Percentiles rank a stretch among this genome's conserved stretches.
These are phyloP conservation scores for Crithidia sp. DNA, from an alignment of 208 protist species.

Conservation along the genomic window DNA sequence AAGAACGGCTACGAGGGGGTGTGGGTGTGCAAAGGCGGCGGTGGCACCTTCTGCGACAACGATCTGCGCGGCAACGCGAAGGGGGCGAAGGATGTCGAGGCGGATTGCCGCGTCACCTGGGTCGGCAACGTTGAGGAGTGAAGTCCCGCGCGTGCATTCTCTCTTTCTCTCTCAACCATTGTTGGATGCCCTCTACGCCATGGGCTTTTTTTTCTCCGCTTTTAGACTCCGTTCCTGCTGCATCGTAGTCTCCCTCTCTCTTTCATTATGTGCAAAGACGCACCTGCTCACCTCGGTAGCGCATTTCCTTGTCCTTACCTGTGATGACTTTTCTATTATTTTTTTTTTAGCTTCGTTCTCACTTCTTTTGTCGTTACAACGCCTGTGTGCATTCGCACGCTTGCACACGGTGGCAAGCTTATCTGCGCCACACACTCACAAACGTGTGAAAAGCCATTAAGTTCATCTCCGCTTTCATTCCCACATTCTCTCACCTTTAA, in stretches of 20 bases:
- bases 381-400: neutral
- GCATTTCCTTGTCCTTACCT: neutral
- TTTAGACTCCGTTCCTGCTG: too few relatives aligned
- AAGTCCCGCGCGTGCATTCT: neutral
- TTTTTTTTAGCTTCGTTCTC: neutral
- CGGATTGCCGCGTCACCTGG: conserved; percentile 57
- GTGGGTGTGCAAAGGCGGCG: conserved; percentile 87
- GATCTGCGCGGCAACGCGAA: conserved; percentile 84
- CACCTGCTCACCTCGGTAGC: neutral
- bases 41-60: conserved; percentile 80
- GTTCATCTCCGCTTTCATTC: too few relatives aligned
- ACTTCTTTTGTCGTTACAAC: neutral
- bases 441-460: too few relatives aligned
- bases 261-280: neutral
- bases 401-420: too few relatives aligned
- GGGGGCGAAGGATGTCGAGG: conserved; percentile 79
- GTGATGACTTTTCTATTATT: neutral
- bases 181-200: too few relatives aligned
- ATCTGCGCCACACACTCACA: too few relatives aligned
- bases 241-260: neutral
- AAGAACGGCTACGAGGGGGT: conserved; percentile 88
- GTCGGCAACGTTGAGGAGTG: conserved; percentile 64
- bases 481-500: too few relatives aligned
- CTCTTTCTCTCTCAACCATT: neutral
- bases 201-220: too few relatives aligned